phyloP scores from a whole-genome alignment of 2,329 filamentous ascomycete species.

The Neospermospora avenae region DNA sequence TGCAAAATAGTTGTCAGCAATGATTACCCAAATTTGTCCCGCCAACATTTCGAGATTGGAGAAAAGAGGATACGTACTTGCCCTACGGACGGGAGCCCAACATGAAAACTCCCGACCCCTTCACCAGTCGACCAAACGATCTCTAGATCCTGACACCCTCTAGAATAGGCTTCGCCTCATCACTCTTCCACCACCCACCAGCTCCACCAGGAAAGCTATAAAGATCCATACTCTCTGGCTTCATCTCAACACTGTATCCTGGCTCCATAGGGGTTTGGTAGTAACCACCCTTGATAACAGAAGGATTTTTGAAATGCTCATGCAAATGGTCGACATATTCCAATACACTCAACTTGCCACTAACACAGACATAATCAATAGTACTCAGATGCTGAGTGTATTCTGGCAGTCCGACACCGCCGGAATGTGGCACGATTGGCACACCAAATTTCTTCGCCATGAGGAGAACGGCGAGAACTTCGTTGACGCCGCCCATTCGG shows the following conservation, averaged over 20 bases:
- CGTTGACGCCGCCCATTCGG: constrained; percentile 85
- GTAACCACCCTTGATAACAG: constrained; percentile 77
- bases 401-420: constrained; percentile 86
- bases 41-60: too few species aligned
- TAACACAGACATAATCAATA: constrained; percentile 88
- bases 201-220: constrained; percentile 74
- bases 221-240: constrained; percentile 76
- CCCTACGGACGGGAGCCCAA: constrained; percentile 30
- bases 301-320: constrained; percentile 85
- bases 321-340: constrained; percentile 94
- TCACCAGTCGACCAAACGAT: constrained; percentile 8
- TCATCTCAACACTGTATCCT: constrained; percentile 94
- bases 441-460: constrained; percentile 71
- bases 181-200: constrained; percentile 80
- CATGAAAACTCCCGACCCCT: constrained; percentile 33
- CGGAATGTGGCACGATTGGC: constrained; percentile 84
- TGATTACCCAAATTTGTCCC: too few species aligned
- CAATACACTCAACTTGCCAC: constrained; percentile 74
- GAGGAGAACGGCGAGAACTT: constrained; percentile 84
- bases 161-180: constrained; percentile 41
- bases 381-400: constrained; percentile 92
- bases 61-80: too few species aligned
- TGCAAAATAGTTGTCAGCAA: too few species aligned
- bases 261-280: constrained; percentile 81
- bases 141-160: constrained; percentile 35